These are phyloP conservation scores for Naegleria fowleri DNA, from an alignment of 208 protist species.

Conservation along the genomic window DNA sequence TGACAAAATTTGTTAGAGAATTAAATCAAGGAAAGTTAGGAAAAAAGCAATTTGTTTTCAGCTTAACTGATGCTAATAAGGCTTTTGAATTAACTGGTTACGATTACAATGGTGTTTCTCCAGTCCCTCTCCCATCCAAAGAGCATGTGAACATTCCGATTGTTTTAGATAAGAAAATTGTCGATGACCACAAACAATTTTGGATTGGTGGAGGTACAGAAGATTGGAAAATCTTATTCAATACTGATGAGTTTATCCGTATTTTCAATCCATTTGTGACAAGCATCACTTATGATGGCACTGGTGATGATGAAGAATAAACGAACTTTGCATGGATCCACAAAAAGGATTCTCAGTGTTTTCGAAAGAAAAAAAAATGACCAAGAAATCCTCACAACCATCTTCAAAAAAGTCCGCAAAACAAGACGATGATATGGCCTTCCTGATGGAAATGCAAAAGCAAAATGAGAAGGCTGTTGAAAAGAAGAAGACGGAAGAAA, in stretches of 20 bases:
- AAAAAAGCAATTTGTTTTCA: not conserved
- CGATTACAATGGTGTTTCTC: not conserved
- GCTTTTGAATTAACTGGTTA: not conserved
- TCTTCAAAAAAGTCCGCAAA: not conserved
- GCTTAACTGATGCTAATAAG: not conserved
- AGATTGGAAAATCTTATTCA: not conserved
- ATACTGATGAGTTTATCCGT: not conserved
- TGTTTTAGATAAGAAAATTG: not conserved
- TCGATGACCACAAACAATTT: not conserved
- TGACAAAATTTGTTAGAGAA: not conserved
- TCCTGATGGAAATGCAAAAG: not conserved
- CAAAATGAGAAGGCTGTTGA: not conserved
- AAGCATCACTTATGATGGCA: constrained; percentile 3
- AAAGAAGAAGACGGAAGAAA: not conserved
- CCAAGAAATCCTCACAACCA: not conserved
- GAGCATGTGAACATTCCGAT: not conserved
- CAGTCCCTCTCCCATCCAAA: not conserved
- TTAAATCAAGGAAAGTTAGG: constrained; percentile 1
- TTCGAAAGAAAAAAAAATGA: constrained; percentile 7
- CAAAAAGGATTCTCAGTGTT: no score
- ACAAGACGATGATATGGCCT: constrained; percentile 7
- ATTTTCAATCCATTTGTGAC: not conserved
- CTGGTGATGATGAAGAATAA: not conserved
- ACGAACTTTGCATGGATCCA: no score
- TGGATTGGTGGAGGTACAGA: not conserved